Base-by-base conservation (phyloP, 495 filamentous ascomycete genomes). In the Xylaria nigripes region DNA sequence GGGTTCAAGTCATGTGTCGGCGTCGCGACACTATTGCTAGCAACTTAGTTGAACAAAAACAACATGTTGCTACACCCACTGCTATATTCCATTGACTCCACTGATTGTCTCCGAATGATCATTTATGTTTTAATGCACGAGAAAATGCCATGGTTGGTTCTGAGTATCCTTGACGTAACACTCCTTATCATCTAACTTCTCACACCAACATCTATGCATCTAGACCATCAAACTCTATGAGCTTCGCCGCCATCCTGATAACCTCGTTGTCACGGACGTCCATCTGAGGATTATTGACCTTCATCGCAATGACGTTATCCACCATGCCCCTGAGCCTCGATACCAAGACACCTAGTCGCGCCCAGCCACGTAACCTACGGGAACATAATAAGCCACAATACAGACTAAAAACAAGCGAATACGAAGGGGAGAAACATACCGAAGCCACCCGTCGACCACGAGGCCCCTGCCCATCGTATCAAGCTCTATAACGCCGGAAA, bases 371-470 rank as follows among this genome's bases (percentile, higher is more conserved):
- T 21, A 97, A 71, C 27, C 64, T 67, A n/a, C 15, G 25, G 16
- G 12, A 18, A 4, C 6, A 48, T 27, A 42, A 29, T 18, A 50
- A 50, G 50, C 43, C 41, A n/a, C 6, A 54, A 50, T 48, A 51
- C 2, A 53, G 48, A 51, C 8, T 13, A 18, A 27, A 40, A 10
- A 1, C 9, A 41, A 0, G 29, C 8, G 21, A 25, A 42, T 40
- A 15, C 1, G 27, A 6, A n/a, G 9, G 23, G 6, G 10, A 43
- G 34, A 30, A 10, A 56, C 60, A 23, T 61, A 67, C 64, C 87
- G 77, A 32, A 97, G 68, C 94, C 94, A 96, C 38, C 89, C 90
- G 70, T 97, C 94, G 5, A 98, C 89, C 13, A 96, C 72, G 2
- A 98, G 72, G 3, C 94, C 93, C 7, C 92, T 78, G 2, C 92